Percentiles rank a stretch among this genome's conserved stretches.
Evolutionary conservation across 352 stramenopile genomes (phyloP).

Genomic region (Phytophthora sansomeana): DNA sequence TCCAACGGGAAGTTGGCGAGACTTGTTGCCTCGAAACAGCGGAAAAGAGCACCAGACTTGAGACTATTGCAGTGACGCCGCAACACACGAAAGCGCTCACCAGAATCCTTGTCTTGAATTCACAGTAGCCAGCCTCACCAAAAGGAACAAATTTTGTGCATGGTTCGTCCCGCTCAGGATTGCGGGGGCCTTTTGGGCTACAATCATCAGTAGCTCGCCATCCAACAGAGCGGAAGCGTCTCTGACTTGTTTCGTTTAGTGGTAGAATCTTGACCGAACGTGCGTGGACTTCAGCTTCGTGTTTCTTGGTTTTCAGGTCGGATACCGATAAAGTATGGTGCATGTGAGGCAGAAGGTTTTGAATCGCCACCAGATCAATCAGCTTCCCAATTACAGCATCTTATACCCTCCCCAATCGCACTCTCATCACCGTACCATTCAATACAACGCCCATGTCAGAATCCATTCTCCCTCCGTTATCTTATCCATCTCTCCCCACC

Average conservation of each 20-base stretch:
- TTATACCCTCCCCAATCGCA: slow-evolving; percentile 9
- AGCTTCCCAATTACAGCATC: no score
- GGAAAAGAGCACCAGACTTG: slow-evolving; percentile 42
- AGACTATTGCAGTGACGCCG: slow-evolving; percentile 44
- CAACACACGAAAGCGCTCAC: slow-evolving; percentile 50
- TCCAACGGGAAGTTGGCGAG: slow-evolving; percentile 51
- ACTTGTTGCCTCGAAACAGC: slow-evolving; percentile 51
- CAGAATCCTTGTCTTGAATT: slow-evolving; percentile 39
- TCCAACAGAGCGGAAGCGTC: slow-evolving; percentile 36
- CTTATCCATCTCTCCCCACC: not conserved
- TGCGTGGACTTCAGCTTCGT: no score
- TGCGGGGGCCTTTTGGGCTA: slow-evolving; percentile 33
- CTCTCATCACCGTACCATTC: not conserved
- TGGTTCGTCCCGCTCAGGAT: slow-evolving; percentile 25
- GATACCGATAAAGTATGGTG: no score
- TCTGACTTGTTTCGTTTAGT: slow-evolving; percentile 23
- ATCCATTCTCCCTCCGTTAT: not conserved
- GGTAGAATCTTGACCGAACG: no score
- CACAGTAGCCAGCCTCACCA: slow-evolving; percentile 55
- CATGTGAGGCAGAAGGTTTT: no score
- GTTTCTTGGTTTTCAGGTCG: no score
- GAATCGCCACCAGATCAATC: no score
- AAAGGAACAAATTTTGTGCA: slow-evolving; percentile 29
- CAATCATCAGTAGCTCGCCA: slow-evolving; percentile 39
- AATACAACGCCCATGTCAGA: not conserved